Evolutionary conservation across 345 rosid genomes (phyloP), one percentile per base, ranked within the genome.

Genomic region (Populus pruinosa): DNA sequence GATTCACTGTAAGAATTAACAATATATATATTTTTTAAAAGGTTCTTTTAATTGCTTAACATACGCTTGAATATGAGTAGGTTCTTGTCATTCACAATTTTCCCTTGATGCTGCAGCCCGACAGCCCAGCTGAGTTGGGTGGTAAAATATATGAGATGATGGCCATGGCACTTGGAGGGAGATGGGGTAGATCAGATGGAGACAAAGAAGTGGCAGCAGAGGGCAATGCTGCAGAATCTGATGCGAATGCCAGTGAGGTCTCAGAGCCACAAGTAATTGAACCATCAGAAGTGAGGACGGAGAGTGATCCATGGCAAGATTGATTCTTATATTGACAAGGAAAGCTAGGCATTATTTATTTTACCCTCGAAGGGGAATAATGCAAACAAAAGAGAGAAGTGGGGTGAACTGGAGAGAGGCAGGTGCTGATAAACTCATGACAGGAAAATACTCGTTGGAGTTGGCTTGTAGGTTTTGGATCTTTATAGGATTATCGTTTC

Each of bases 91-190:
- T 31, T 82, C 39, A 23, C 71, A 6, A 25, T 2, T 61, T 61
- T 70, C 50, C 68, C 23, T 72, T 76, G 35, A 72, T 69, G 5
- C 69, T 79, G 83, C 91, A 96, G 99, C 99, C 99, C 23, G 99
- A 94, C 74, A 96, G 93, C 82, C 99, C 98, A 16, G 94, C 97
- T 0, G 97, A 94, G 79, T 76, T 96, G 71, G 99, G 99, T 56
- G 91, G 86, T 89, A 96, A 94, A 88, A 94, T 96, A 71, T 94
- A 96, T 16, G 97, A 96, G 85, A 94, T 96, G 96, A 96, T 96
- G 97, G 93, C 95, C 1, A 88, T 96, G 92, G 99, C 99, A 21
- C 90, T 96, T 17, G 98, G 98, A 55, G 98, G 98, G 67, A 90
- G 97, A 89, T 96, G 99, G 99, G 99, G 97, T 29, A 86, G 96